Conservation (phyloP, 177 flowering plant genomes). For the Vitis hybrid region DNA sequence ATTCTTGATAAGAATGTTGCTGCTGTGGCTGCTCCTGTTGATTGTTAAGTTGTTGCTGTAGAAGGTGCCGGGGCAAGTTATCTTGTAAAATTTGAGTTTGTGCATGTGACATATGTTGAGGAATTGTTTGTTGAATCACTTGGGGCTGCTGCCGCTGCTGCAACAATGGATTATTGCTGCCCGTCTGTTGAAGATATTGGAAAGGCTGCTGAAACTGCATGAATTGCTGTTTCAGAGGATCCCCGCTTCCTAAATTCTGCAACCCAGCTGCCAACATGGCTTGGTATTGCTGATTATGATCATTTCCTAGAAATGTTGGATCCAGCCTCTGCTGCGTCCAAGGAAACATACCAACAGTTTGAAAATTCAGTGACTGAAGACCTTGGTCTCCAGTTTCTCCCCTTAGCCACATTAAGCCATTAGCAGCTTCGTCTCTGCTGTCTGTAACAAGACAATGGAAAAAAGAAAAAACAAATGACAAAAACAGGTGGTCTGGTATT, state of each 20-base stretch:
- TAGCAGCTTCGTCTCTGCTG: constrained; percentile 46
- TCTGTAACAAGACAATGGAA: constrained; percentile 23
- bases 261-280: constrained; percentile 61
- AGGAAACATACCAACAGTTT: constrained; percentile 49
- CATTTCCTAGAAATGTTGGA: constrained; percentile 41
- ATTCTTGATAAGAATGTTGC: constrained; percentile 40
- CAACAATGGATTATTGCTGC: constrained; percentile 39
- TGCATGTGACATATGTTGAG: constrained; percentile 42
- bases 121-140: constrained; percentile 38
- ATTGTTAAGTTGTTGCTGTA: constrained; percentile 44
- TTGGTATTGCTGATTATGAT: constrained; percentile 67
- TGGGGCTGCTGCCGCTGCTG: constrained; percentile 45
- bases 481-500: neutral
- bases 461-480: neutral
- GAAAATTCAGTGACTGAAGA: constrained; percentile 56
- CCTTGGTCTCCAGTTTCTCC: constrained; percentile 63
- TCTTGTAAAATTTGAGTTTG: constrained; percentile 47
- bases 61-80: constrained; percentile 36
- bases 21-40: constrained; percentile 39
- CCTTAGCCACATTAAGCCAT: constrained; percentile 62
- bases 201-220: constrained; percentile 67
- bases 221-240: constrained; percentile 56
- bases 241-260: constrained; percentile 62
- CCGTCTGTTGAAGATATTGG: constrained; percentile 52
- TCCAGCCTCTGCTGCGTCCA: constrained; percentile 80